A percentile compares a stretch with the other conserved stretches of the same genome.
Evolutionary conservation across 73 alveolate species (phyloP).

Genomic region (Paramecium tetraurelia): DNA sequence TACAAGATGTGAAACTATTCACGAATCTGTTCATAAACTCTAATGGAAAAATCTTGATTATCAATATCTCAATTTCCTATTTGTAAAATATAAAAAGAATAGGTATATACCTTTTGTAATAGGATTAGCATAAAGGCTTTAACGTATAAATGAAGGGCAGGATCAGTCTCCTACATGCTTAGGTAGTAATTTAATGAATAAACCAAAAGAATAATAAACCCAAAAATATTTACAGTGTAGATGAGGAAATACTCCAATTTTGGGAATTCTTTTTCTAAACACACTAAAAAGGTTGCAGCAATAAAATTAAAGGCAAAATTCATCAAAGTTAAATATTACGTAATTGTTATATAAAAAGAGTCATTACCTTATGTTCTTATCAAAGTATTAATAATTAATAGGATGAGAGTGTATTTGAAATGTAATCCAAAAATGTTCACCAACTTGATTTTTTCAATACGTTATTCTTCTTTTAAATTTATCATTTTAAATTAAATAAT

Average conservation of each 20-base stretch:
- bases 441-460: not conserved
- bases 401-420: not conserved
- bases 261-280: not conserved
- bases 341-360: not conserved
- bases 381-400: not conserved
- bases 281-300: not conserved
- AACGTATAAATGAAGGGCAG: not conserved
- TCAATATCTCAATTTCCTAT: constrained; percentile 20
- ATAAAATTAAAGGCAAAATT: not conserved
- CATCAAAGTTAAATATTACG: not conserved
- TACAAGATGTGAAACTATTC: not conserved
- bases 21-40: not conserved
- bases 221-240: not conserved
- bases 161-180: not conserved
- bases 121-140: not conserved
- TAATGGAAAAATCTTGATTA: not conserved
- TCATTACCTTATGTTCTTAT: not conserved
- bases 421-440: not conserved
- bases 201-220: not conserved
- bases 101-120: not conserved
- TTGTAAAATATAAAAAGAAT: not conserved
- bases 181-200: not conserved
- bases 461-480: not conserved
- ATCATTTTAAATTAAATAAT: not conserved
- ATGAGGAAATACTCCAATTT: not conserved